A percentile compares a stretch with the other conserved stretches of the same genome.
Conservation (phyloP, 441 rosid genomes). For the Theobroma grandiflorum region DNA sequence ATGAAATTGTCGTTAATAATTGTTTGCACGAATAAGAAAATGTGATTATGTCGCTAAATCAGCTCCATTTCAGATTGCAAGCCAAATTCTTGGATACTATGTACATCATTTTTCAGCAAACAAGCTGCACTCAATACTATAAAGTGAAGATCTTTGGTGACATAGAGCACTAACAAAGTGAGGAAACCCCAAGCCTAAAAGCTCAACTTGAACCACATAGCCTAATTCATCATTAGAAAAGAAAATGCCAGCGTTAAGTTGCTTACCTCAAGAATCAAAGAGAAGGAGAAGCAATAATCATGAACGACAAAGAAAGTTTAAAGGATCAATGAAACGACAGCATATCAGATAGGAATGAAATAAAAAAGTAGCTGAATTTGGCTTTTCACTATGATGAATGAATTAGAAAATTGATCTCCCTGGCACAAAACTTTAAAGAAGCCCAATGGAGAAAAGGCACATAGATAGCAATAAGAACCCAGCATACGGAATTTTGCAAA, state of each 20-base stretch:
- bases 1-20: background rate
- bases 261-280: conserved; percentile 11
- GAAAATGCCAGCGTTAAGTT: background rate
- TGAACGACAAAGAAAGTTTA: conserved; percentile 1
- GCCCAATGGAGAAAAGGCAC: conserved; percentile 3
- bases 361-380: background rate
- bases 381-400: background rate
- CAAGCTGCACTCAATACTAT: background rate
- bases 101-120: background rate
- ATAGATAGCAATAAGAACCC: background rate
- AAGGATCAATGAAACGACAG: background rate
- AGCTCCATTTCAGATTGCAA: background rate
- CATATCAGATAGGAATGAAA: conserved; percentile 9
- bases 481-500: background rate
- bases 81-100: background rate
- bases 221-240: background rate
- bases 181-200: background rate
- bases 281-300: background rate
- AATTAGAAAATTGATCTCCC: background rate
- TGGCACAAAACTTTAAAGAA: background rate
- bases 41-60: background rate
- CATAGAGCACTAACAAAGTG: background rate
- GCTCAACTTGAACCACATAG: background rate
- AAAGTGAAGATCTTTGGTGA: background rate
- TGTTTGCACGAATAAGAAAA: background rate